A percentile compares a stretch with the other conserved stretches of the same genome.
These are phyloP conservation scores for Suillus bovinus DNA, from an alignment of 768 basidiomycete genomes.

Conservation along the genomic window DNA sequence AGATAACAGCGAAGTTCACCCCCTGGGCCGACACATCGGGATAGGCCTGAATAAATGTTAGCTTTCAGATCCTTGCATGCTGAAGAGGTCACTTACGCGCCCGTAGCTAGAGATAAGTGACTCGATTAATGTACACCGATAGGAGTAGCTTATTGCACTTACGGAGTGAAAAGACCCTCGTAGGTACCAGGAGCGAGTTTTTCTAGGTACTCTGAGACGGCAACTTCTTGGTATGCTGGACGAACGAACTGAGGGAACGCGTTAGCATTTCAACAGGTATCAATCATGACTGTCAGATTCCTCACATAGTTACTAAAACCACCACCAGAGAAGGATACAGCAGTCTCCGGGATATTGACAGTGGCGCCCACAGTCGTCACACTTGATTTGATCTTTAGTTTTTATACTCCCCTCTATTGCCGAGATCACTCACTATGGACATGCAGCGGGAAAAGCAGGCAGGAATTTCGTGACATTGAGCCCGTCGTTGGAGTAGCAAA, in stretches of 20 bases:
- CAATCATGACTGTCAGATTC: background rate
- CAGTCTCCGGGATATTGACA: constrained; percentile 55
- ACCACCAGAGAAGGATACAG: constrained; percentile 60
- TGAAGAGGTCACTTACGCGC: constrained; percentile 41
- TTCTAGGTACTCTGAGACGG: constrained; percentile 45
- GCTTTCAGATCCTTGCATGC: background rate
- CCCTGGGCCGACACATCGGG: constrained; percentile 72
- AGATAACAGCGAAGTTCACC: constrained; percentile 48
- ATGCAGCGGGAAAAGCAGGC: constrained; percentile 61
- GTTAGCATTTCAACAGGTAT: constrained; percentile 10
- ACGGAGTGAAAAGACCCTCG: constrained; percentile 61
- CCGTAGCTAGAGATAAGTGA: constrained; percentile 37
- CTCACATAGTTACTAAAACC: constrained; percentile 53
- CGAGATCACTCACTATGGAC: constrained; percentile 47
- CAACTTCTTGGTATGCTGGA: constrained; percentile 53
- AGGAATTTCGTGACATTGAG: constrained; percentile 54
- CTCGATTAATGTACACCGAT: constrained; percentile 15
- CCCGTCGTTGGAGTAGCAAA: constrained; percentile 62
- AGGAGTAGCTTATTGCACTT: constrained; percentile 26
- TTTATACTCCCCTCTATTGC: background rate
- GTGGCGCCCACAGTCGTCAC: constrained; percentile 77
- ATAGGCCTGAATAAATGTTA: constrained; percentile 39
- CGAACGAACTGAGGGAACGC: constrained; percentile 44
- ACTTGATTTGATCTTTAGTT: constrained; percentile 32
- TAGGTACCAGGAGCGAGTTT: constrained; percentile 51